phyloP scores from a whole-genome alignment of 768 basidiomycete species.

The Agaricus subrufescens region DNA sequence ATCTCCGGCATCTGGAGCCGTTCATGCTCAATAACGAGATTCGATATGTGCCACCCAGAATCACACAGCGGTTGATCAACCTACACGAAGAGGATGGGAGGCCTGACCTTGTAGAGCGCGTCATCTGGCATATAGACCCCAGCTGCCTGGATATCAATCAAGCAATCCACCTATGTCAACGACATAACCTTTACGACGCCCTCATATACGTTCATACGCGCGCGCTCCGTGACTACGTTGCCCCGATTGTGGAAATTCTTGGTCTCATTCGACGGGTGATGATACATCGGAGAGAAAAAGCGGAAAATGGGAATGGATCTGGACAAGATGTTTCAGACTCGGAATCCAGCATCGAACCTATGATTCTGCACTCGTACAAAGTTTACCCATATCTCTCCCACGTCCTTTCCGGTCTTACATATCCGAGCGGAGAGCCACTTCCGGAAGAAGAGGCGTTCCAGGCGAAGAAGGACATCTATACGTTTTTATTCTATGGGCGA shows the following conservation, averaged over 20 bases:
- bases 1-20: slow-evolving; percentile 74
- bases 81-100: slow-evolving; percentile 69
- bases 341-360: slow-evolving; percentile 44
- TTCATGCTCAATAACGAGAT: slow-evolving; percentile 77
- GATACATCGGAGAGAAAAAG: slow-evolving; percentile 39
- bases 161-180: slow-evolving; percentile 81
- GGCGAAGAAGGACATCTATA: slow-evolving; percentile 74
- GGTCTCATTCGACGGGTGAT: slow-evolving; percentile 68
- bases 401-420: slow-evolving; percentile 75
- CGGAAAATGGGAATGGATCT: slow-evolving; percentile 22
- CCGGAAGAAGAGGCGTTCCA: slow-evolving; percentile 55
- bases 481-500: slow-evolving; percentile 80
- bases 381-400: slow-evolving; percentile 85
- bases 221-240: slow-evolving; percentile 82
- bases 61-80: slow-evolving; percentile 80
- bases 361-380: slow-evolving; percentile 80
- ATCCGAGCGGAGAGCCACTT: slow-evolving; percentile 79
- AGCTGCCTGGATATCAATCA: slow-evolving; percentile 90
- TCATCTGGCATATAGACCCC: slow-evolving; percentile 97
- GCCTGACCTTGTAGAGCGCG: slow-evolving; percentile 74
- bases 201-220: slow-evolving; percentile 91
- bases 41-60: slow-evolving; percentile 73
- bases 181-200: slow-evolving; percentile 83
- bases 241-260: slow-evolving; percentile 84
- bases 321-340: slow-evolving; percentile 18